phyloP scores from a whole-genome alignment of 2,329 filamentous ascomycete species.

The Pestalotiopsis sp. region DNA sequence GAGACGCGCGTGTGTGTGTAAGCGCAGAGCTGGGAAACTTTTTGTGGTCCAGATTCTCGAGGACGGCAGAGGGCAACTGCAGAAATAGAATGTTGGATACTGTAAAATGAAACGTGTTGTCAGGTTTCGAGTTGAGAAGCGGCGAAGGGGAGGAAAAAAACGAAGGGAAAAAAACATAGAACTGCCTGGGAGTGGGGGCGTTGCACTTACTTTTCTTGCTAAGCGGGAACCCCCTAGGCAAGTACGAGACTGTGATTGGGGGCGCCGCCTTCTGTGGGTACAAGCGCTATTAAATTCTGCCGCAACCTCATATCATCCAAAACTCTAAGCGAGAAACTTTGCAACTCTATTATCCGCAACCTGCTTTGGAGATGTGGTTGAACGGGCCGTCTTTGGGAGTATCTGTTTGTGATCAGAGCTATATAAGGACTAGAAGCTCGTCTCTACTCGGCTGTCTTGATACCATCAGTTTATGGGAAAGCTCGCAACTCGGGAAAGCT shows the following conservation, averaged over 20 bases:
- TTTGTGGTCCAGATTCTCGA: neutral
- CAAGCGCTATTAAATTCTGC: constrained; percentile 13
- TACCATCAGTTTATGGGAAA: neutral
- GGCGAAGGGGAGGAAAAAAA: neutral
- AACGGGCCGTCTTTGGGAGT: neutral
- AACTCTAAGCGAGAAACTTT: constrained; percentile 9
- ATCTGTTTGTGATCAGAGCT: neutral
- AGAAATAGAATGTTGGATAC: neutral
- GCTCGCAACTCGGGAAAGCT: neutral
- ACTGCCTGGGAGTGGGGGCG: constrained; percentile 5
- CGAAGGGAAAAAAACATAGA: constrained; percentile 8
- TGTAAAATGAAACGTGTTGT: constrained; percentile 12
- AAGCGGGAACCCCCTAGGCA: constrained; percentile 4
- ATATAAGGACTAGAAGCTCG: too few relatives aligned
- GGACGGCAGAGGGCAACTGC: neutral
- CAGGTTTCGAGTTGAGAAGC: constrained; percentile 8
- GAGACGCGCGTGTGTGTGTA: neutral
- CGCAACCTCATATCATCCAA: constrained; percentile 10
- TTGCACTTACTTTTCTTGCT: constrained; percentile 6
- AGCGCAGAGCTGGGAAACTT: neutral
- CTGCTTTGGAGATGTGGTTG: neutral
- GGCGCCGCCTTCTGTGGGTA: neutral
- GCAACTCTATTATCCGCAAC: constrained; percentile 11
- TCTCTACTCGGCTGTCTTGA: too few relatives aligned
- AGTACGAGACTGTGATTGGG: constrained; percentile 1